These are phyloP conservation scores for Fusarium sp. DNA, from an alignment of 2,329 filamentous ascomycete genomes.

Conservation along the genomic window DNA sequence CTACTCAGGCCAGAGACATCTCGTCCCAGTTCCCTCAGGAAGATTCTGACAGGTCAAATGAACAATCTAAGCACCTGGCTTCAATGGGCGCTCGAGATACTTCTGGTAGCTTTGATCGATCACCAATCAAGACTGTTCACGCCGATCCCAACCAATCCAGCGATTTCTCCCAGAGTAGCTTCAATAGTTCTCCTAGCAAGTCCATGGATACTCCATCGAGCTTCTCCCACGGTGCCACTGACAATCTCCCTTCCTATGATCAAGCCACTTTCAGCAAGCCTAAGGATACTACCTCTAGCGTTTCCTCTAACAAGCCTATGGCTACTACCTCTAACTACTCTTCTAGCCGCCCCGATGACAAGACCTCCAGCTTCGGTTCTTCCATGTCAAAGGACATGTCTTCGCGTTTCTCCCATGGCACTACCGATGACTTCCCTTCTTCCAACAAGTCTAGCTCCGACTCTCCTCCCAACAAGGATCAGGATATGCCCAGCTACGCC, in stretches of 20 bases:
- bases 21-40: conserved; percentile 7
- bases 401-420: background rate
- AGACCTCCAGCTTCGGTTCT: background rate
- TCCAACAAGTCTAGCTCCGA: background rate
- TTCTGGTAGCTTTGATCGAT: background rate
- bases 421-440: background rate
- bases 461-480: background rate
- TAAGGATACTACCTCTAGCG: background rate
- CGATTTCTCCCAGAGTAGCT: background rate
- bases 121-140: background rate
- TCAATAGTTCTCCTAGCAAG: background rate
- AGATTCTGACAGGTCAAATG: background rate
- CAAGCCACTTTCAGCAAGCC: background rate
- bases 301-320: background rate
- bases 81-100: background rate
- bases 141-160: background rate
- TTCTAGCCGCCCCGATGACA: background rate
- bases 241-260: background rate
- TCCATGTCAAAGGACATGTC: background rate
- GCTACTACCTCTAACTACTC: background rate
- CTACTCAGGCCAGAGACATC: conserved; percentile 19
- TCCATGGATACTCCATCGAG: background rate
- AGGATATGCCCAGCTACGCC: background rate
- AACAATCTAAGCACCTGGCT: background rate
- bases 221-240: background rate